phyloP scores from a whole-genome alignment of 2,329 filamentous ascomycete genomes.

The Fusarium verrucosum region DNA sequence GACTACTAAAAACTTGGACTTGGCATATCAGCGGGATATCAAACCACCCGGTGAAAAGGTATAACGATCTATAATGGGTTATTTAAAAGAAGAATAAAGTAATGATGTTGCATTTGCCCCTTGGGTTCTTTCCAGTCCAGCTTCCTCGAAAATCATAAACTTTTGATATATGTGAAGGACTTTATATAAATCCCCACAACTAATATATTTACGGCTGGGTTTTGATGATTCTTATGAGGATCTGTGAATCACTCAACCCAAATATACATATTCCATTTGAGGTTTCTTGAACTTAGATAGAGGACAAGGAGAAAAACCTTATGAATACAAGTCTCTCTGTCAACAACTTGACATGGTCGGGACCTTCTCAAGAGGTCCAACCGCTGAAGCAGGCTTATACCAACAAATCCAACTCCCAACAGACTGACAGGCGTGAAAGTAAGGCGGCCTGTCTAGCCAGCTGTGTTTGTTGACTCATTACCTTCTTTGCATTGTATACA shows the following conservation, averaged over 20 bases:
- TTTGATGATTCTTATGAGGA: too few species aligned
- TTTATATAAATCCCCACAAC: not conserved
- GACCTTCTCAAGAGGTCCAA: not conserved
- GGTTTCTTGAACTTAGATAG: not conserved
- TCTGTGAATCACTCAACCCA: too few species aligned
- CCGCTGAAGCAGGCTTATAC: conserved; percentile 5
- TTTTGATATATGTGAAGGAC: too few species aligned
- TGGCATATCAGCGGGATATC: not conserved
- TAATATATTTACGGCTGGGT: not conserved
- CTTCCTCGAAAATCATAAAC: not conserved
- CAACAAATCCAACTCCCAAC: not conserved
- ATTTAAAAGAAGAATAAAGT: not conserved
- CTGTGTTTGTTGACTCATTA: conserved; percentile 4
- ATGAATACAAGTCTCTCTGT: not conserved
- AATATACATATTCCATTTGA: too few species aligned
- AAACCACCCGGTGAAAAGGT: not conserved
- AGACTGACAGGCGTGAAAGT: not conserved
- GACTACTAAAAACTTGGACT: conserved; percentile 69
- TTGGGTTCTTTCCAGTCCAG: not conserved
- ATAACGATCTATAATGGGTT: not conserved
- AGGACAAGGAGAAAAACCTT: not conserved
- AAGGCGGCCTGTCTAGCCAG: not conserved
- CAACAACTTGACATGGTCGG: not conserved
- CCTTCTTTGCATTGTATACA: not conserved
- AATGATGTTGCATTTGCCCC: not conserved